Evolutionary conservation across 495 filamentous ascomycete genomes (phyloP).

Genomic region (Podospora appendiculata): DNA sequence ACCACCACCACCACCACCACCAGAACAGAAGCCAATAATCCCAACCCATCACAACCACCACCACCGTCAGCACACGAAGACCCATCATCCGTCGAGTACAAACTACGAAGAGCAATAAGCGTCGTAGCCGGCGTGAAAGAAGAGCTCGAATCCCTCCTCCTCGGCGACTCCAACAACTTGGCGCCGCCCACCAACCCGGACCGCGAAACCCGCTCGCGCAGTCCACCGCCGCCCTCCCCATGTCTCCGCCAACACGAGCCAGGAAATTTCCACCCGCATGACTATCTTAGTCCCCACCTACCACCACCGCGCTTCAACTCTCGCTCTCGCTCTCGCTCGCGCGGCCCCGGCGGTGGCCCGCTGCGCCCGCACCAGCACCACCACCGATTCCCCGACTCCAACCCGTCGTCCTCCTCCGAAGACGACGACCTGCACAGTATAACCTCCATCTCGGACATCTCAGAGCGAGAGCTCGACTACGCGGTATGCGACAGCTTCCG

Average conservation of each 20-base stretch:
- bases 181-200: background rate
- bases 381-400: too few species aligned
- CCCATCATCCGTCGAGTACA: conserved; percentile 2
- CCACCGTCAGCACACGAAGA: background rate
- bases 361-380: too few species aligned
- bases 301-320: too few species aligned
- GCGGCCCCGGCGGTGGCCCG: too few species aligned
- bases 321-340: too few species aligned
- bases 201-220: too few species aligned
- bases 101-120: conserved; percentile 9
- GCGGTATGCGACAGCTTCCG: conserved; percentile 3
- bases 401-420: background rate
- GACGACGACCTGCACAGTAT: conserved; percentile 22
- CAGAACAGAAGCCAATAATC: background rate
- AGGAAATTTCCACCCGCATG: too few species aligned
- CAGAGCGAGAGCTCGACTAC: conserved; percentile 27
- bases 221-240: too few species aligned
- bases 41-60: background rate
- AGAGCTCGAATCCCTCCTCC: conserved; percentile 14
- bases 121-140: conserved; percentile 10
- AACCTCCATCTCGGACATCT: conserved; percentile 29
- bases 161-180: too few species aligned
- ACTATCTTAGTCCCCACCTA: too few species aligned
- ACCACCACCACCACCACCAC: too few species aligned
- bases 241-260: too few species aligned